Evolutionary conservation across 2,329 filamentous ascomycete genomes (phyloP).

Genomic region (Xylariaceae sp.): DNA sequence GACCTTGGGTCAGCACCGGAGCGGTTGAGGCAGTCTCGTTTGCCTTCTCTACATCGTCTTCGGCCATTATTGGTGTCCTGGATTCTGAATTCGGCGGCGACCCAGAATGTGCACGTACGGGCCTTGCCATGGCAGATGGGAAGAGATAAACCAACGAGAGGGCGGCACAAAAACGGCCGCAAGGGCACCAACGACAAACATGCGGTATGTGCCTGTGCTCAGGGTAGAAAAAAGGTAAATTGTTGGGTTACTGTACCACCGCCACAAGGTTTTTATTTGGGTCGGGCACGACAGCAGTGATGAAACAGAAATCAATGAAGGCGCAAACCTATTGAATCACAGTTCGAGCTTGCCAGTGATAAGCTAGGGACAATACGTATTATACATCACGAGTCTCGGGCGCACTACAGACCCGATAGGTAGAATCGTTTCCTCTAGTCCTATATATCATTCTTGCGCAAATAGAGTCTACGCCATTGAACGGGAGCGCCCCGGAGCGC

Average conservation of each 20-base stretch:
- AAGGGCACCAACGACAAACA: constrained; percentile 6
- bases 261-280: constrained; percentile 4
- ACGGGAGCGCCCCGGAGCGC: neutral
- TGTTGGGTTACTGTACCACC: constrained; percentile 3
- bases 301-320: constrained; percentile 11
- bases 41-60: constrained; percentile 19
- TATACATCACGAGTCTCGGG: constrained; percentile 3
- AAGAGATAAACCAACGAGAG: neutral
- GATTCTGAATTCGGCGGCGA: constrained; percentile 9
- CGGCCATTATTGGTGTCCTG: constrained; percentile 4
- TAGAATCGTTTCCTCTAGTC: constrained; percentile 1
- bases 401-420: constrained; percentile 9
- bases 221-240: neutral
- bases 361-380: neutral
- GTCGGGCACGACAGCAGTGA: constrained; percentile 2
- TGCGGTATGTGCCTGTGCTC: constrained; percentile 2
- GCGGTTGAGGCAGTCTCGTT: neutral
- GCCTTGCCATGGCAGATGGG: constrained; percentile 14
- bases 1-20: constrained; percentile 2
- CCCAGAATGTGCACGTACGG: constrained; percentile 14
- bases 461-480: constrained; percentile 5
- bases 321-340: constrained; percentile 14
- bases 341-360: constrained; percentile 1
- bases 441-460: constrained; percentile 3
- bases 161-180: constrained; percentile 1